Percentiles rank a stretch among this genome's conserved stretches.
Evolutionary conservation across 2,329 filamentous ascomycete genomes (phyloP).

Genomic region (Ceratocystis cacaofunesta): DNA sequence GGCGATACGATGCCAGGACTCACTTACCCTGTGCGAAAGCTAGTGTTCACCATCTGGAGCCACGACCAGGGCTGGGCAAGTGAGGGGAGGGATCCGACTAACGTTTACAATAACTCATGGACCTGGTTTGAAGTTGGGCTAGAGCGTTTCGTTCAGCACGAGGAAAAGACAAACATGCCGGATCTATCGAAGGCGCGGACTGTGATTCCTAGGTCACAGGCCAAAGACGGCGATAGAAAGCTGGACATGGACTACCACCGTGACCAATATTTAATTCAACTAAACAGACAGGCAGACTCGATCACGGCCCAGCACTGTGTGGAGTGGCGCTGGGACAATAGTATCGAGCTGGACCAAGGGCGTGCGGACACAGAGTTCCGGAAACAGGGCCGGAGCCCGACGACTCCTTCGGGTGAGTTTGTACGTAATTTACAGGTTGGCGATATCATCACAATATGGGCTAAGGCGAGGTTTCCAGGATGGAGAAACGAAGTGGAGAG

Average conservation of each 20-base stretch:
- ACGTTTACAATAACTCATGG: slow-evolving; percentile 27
- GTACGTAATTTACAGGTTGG: slow-evolving; percentile 41
- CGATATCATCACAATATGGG: slow-evolving; percentile 48
- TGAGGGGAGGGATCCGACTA: background rate
- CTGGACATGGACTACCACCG: slow-evolving; percentile 28
- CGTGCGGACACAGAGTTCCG: slow-evolving; percentile 26
- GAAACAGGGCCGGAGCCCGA: slow-evolving; percentile 34
- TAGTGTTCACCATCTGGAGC: slow-evolving; percentile 44
- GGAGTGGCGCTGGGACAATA: slow-evolving; percentile 39
- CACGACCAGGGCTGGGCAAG: slow-evolving; percentile 45
- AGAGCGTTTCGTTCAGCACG: slow-evolving; percentile 35
- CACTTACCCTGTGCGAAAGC: slow-evolving; percentile 39
- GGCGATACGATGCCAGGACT: slow-evolving; percentile 25
- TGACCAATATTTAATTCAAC: slow-evolving; percentile 31
- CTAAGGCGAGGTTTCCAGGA: slow-evolving; percentile 37
- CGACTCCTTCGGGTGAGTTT: slow-evolving; percentile 39
- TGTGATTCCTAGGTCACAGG: slow-evolving; percentile 23
- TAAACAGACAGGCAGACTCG: slow-evolving; percentile 28
- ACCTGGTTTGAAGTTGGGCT: slow-evolving; percentile 51
- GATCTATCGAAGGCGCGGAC: slow-evolving; percentile 26
- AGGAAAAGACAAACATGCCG: background rate
- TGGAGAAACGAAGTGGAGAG: slow-evolving; percentile 40
- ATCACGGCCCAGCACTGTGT: slow-evolving; percentile 31
- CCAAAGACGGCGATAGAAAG: slow-evolving; percentile 18
- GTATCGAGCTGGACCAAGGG: slow-evolving; percentile 30